A percentile compares a stretch with the other conserved stretches of the same genome.
Conservation (phyloP, 345 rosid species). For the Hevea brasiliensis region DNA sequence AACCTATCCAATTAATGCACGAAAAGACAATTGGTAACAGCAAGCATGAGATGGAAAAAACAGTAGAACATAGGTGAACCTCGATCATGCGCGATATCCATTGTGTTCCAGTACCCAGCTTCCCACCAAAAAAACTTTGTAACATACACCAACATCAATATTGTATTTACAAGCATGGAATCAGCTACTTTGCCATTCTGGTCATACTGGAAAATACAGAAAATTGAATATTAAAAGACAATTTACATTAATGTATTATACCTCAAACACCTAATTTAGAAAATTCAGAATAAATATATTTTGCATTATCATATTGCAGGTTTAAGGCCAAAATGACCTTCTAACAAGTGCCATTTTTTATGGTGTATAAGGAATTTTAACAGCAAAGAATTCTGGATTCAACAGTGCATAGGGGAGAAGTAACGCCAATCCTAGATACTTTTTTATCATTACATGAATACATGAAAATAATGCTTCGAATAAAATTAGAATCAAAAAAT, state of each 20-base stretch:
- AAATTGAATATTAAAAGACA: constrained; percentile 12
- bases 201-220: constrained; percentile 64
- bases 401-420: not conserved
- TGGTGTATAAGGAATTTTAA: not conserved
- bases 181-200: constrained; percentile 73
- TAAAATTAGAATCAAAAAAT: not conserved
- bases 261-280: not conserved
- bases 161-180: constrained; percentile 93
- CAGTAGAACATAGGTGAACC: constrained; percentile 47
- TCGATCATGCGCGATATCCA: constrained; percentile 99
- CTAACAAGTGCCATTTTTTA: not conserved
- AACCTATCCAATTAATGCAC: not conserved
- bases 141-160: constrained; percentile 81
- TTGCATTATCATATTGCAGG: too few species aligned
- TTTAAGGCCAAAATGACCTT: too few species aligned
- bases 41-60: constrained; percentile 3
- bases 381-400: not conserved
- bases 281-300: not conserved
- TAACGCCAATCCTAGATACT: not conserved
- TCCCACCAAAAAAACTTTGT: constrained; percentile 99
- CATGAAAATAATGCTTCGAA: not conserved
- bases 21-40: not conserved
- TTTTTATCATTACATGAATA: not conserved
- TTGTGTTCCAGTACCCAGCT: constrained; percentile 96
- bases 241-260: not conserved